Evolutionary conservation across 2,329 filamentous ascomycete genomes (phyloP).

Genomic region (Celoporthe dispersa): DNA sequence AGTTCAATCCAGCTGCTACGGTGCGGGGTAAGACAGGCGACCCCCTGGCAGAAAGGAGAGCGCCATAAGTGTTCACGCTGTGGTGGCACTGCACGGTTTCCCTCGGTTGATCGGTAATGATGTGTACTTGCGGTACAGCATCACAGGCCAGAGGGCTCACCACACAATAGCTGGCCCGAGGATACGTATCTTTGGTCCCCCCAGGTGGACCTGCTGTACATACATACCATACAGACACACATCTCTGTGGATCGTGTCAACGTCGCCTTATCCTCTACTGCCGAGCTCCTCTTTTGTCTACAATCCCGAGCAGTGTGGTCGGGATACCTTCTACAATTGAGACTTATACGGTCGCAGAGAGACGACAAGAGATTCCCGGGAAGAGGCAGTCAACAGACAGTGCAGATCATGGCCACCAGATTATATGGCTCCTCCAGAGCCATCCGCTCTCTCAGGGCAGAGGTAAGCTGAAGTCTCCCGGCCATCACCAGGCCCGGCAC

Average conservation of each 20-base stretch:
- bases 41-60: not conserved
- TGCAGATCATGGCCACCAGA: slow-evolving; percentile 24
- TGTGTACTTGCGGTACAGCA: not conserved
- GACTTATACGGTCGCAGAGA: not conserved
- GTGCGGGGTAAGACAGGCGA: slow-evolving; percentile 18
- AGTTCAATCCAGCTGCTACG: not conserved
- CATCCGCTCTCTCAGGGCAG: slow-evolving; percentile 13
- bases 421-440: slow-evolving; percentile 27
- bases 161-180: not conserved
- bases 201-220: not conserved
- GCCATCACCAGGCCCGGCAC: not conserved
- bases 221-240: not conserved
- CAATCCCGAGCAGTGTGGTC: not conserved
- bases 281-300: not conserved
- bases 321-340: not conserved
- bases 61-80: not conserved
- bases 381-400: not conserved
- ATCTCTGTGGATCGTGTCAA: not conserved
- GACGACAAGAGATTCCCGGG: not conserved
- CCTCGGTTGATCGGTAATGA: slow-evolving; percentile 27
- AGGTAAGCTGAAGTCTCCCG: slow-evolving; percentile 16
- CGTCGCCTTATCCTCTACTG: not conserved
- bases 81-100: slow-evolving; percentile 18
- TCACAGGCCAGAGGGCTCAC: slow-evolving; percentile 11
- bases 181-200: not conserved